Percentiles rank a stretch among this genome's conserved stretches.
phyloP scores from a whole-genome alignment of 805 yeast species.

The Candida glaebosa region DNA sequence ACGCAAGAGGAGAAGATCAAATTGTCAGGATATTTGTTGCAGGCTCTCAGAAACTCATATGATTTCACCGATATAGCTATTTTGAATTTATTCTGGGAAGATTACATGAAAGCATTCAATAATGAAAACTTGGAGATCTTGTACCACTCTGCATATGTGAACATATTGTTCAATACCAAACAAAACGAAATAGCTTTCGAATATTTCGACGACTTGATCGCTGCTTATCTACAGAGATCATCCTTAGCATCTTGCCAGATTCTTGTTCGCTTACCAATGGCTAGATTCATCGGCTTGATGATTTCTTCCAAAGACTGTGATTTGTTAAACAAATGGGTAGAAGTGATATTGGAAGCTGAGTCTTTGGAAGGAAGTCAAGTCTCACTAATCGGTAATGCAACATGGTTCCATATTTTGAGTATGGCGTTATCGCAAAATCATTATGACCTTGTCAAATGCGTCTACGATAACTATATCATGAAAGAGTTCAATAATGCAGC shows the following conservation, averaged over 20 bases:
- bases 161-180: slow-evolving; percentile 20
- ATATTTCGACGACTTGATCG: slow-evolving; percentile 10
- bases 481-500: slow-evolving; percentile 17
- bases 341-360: slow-evolving; percentile 8
- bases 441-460: slow-evolving; percentile 23
- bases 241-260: not conserved
- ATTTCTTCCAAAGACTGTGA: slow-evolving; percentile 20
- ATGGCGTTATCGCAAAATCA: slow-evolving; percentile 22
- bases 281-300: slow-evolving; percentile 14
- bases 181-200: slow-evolving; percentile 22
- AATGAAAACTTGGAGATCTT: slow-evolving; percentile 10
- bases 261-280: slow-evolving; percentile 15
- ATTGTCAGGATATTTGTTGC: slow-evolving; percentile 6
- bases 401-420: slow-evolving; percentile 23
- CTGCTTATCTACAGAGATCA: not conserved
- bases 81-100: slow-evolving; percentile 22
- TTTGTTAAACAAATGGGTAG: slow-evolving; percentile 14
- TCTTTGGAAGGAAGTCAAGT: not conserved
- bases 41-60: slow-evolving; percentile 9
- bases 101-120: slow-evolving; percentile 9
- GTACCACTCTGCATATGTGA: slow-evolving; percentile 19
- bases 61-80: slow-evolving; percentile 18
- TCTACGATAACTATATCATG: slow-evolving; percentile 30
- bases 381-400: slow-evolving; percentile 6
- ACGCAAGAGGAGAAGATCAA: slow-evolving; percentile 1